Evolutionary conservation across 2,329 filamentous ascomycete genomes (phyloP).

Genomic region (Aureobasidium uvarum): DNA sequence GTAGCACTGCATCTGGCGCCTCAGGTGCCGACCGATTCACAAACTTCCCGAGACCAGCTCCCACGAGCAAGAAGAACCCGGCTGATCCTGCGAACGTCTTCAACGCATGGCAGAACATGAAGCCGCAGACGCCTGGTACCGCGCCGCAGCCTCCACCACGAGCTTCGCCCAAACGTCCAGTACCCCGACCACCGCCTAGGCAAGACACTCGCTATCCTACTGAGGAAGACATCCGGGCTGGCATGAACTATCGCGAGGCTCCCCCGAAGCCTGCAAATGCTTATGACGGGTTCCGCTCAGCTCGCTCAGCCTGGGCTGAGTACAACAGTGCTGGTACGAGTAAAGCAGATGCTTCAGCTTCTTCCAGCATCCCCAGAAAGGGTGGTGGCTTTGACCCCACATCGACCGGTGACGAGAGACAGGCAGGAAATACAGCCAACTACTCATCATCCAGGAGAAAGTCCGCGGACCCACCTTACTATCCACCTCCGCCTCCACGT

Average conservation of each 20-base stretch:
- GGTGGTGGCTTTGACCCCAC: slow-evolving; percentile 59
- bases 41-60: slow-evolving; percentile 41
- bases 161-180: slow-evolving; percentile 31
- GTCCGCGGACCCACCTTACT: slow-evolving; percentile 23
- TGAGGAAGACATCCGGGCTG: slow-evolving; percentile 41
- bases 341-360: slow-evolving; percentile 36
- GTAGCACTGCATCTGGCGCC: slow-evolving; percentile 35
- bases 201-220: slow-evolving; percentile 38
- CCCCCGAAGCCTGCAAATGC: slow-evolving; percentile 27
- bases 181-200: slow-evolving; percentile 33
- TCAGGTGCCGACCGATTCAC: slow-evolving; percentile 48
- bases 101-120: slow-evolving; percentile 52
- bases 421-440: slow-evolving; percentile 50
- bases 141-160: slow-evolving; percentile 31
- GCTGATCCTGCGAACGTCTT: slow-evolving; percentile 47
- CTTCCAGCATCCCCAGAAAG: slow-evolving; percentile 50
- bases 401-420: slow-evolving; percentile 59
- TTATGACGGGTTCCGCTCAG: slow-evolving; percentile 35
- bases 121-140: slow-evolving; percentile 30
- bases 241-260: slow-evolving; percentile 37
- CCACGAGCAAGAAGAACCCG: slow-evolving; percentile 40
- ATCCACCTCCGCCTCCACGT: slow-evolving; percentile 23
- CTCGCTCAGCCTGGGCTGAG: slow-evolving; percentile 40
- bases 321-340: slow-evolving; percentile 33
- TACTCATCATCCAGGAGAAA: slow-evolving; percentile 26